phyloP scores from a whole-genome alignment of 148 eudicot genomes.

The Vaccinium myrtillus region DNA sequence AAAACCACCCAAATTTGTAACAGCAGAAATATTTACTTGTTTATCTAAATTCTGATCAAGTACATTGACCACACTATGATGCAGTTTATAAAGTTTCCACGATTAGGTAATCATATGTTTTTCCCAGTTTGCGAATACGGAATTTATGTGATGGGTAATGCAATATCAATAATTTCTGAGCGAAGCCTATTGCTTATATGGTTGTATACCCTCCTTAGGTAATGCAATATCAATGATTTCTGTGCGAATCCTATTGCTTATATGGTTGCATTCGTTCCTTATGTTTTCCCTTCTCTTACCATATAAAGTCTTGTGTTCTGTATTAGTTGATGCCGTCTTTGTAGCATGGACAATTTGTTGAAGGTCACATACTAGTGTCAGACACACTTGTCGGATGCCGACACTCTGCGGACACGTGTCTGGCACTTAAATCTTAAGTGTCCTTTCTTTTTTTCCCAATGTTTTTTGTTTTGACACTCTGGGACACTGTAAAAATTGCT shows the following conservation, averaged over 20 bases:
- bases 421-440: no score
- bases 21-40: background rate
- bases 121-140: background rate
- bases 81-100: background rate
- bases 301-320: background rate
- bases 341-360: no score
- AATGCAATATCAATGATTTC: background rate
- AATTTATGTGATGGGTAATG: background rate
- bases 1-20: background rate
- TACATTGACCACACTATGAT: background rate
- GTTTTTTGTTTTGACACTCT: no score
- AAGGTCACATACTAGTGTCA: no score
- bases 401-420: no score
- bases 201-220: background rate
- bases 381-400: no score
- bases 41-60: background rate
- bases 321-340: background rate
- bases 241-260: background rate
- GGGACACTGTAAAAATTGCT: no score
- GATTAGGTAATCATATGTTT: background rate
- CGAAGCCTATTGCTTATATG: background rate
- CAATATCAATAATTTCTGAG: background rate
- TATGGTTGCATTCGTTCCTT: background rate
- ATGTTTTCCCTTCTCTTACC: background rate
- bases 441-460: no score